Evolutionary conservation across 305 asterid genomes (phyloP).

Genomic region (Fraxinus dipetala): DNA sequence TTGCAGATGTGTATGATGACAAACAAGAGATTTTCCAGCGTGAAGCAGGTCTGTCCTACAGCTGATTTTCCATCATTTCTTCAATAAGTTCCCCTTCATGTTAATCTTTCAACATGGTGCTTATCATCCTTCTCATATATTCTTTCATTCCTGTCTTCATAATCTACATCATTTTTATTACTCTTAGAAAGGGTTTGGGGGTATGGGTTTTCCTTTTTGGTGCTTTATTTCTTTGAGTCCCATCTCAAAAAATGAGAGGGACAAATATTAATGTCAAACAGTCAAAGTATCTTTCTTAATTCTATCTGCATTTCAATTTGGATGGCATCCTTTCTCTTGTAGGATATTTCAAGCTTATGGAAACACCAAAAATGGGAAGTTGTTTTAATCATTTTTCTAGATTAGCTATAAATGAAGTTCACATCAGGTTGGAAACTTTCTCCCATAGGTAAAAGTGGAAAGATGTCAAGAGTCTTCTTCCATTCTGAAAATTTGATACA

Average conservation of each 20-base stretch:
- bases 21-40: slow-evolving; percentile 77
- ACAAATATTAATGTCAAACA: not conserved
- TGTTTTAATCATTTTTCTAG: not conserved
- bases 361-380: not conserved
- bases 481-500: not conserved
- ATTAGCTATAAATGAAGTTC: not conserved
- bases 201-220: not conserved
- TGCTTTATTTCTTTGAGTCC: not conserved
- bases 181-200: not conserved
- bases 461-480: not conserved
- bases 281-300: not conserved
- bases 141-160: slow-evolving; percentile 8
- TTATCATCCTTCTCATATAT: slow-evolving; percentile 8
- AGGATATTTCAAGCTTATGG: not conserved
- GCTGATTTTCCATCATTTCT: slow-evolving; percentile 15
- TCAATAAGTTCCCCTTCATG: not conserved
- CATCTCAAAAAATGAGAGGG: not conserved
- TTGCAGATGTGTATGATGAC: slow-evolving; percentile 88
- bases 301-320: not conserved
- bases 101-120: not conserved
- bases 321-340: not conserved
- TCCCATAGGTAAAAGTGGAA: not conserved
- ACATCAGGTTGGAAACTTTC: not conserved
- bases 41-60: slow-evolving; percentile 73
- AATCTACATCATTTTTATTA: not conserved